These are phyloP conservation scores for Scytalidium sp. DNA, from an alignment of 2,329 filamentous ascomycete species.

Conservation along the genomic window DNA sequence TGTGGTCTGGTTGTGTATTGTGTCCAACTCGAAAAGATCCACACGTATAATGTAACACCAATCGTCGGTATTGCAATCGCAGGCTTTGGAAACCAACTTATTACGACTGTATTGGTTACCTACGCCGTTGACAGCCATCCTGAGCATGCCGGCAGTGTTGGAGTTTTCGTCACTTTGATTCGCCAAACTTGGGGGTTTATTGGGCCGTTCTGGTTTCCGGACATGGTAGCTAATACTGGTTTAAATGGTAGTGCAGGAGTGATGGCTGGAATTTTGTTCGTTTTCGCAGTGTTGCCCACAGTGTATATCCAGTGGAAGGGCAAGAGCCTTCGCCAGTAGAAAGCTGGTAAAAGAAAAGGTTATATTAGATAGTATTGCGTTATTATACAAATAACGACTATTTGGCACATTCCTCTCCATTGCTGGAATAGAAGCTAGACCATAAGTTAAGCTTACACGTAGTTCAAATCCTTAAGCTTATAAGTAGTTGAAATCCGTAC, in stretches of 20 bases:
- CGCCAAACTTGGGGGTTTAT: slow-evolving; percentile 50
- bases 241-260: slow-evolving; percentile 30
- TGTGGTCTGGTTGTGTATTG: slow-evolving; percentile 52
- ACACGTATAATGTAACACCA: slow-evolving; percentile 53
- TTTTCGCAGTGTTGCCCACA: slow-evolving; percentile 27
- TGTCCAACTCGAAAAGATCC: slow-evolving; percentile 44
- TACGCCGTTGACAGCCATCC: slow-evolving; percentile 57
- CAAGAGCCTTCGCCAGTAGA: slow-evolving; percentile 5
- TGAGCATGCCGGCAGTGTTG: slow-evolving; percentile 50
- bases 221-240: slow-evolving; percentile 32
- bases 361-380: slow-evolving; percentile 8
- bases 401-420: too few relatives aligned
- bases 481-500: too few relatives aligned
- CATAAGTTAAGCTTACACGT: too few relatives aligned
- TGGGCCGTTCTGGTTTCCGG: slow-evolving; percentile 28
- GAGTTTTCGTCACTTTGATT: slow-evolving; percentile 56
- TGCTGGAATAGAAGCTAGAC: too few relatives aligned
- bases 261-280: slow-evolving; percentile 32
- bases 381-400: too few relatives aligned
- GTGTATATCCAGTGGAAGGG: slow-evolving; percentile 27
- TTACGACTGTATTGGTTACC: slow-evolving; percentile 56
- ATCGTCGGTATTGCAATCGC: slow-evolving; percentile 50
- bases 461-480: too few relatives aligned
- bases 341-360: slow-evolving; percentile 9
- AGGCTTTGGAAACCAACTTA: slow-evolving; percentile 55